A percentile compares a stretch with the other conserved stretches of the same genome.
Evolutionary conservation across 139 green algal species (phyloP).

Genomic region (Coelastrella sp.): DNA sequence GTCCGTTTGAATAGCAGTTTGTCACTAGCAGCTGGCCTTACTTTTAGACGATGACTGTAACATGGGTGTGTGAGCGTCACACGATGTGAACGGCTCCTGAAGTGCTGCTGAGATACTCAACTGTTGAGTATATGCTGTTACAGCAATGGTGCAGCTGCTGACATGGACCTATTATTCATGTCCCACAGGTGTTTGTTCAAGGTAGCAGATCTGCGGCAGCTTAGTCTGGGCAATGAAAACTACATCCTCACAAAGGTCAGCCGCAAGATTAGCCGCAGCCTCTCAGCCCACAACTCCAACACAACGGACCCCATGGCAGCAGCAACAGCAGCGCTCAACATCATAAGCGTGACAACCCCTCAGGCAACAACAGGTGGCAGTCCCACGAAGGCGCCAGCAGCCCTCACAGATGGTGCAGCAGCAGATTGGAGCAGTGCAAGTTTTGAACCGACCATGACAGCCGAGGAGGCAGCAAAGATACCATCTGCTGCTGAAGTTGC

Average conservation of each 20-base stretch:
- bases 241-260: conserved; percentile 33
- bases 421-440: conserved; percentile 18
- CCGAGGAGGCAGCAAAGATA: not conserved
- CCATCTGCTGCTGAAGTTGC: conserved; percentile 14
- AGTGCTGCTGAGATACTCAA: not conserved
- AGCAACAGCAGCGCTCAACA: conserved; percentile 14
- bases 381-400: not conserved
- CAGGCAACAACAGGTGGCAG: not conserved
- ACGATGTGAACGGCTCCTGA: not conserved
- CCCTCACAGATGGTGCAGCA: not conserved
- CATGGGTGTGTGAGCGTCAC: no score
- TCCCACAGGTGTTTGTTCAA: conserved; percentile 49
- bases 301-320: not conserved
- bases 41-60: no score
- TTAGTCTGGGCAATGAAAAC: conserved; percentile 37
- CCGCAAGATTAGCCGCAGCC: conserved; percentile 27
- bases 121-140: not conserved
- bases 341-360: not conserved
- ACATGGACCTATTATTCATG: not conserved
- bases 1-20: not conserved
- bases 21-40: no score
- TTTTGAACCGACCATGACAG: conserved; percentile 20
- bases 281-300: not conserved
- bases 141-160: not conserved
- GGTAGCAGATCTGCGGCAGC: conserved; percentile 39